phyloP scores from a whole-genome alignment of 2,329 filamentous ascomycete species.

The Cryphonectria naterciae region DNA sequence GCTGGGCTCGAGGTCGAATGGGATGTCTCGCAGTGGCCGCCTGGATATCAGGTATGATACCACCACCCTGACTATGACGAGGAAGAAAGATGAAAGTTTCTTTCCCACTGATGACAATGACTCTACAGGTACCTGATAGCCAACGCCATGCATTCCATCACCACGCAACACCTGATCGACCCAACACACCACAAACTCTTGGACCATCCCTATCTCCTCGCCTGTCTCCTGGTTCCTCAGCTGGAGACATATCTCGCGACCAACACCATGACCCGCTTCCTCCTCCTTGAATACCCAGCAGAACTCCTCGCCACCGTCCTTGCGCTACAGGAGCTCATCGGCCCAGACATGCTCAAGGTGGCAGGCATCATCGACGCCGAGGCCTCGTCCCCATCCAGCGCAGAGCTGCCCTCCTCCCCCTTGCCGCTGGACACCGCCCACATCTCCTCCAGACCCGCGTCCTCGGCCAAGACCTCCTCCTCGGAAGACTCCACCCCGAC shows the following conservation, averaged over 20 bases:
- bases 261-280: constrained; percentile 57
- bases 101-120: not conserved
- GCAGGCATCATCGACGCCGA: constrained; percentile 58
- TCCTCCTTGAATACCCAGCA: constrained; percentile 62
- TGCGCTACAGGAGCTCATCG: constrained; percentile 61
- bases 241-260: constrained; percentile 62
- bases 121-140: constrained; percentile 60
- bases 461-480: not conserved
- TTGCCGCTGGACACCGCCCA: not conserved
- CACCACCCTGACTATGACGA: not conserved
- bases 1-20: constrained; percentile 55
- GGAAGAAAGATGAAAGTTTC: too few species aligned
- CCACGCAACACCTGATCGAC: constrained; percentile 52
- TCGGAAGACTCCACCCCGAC: constrained; percentile 23
- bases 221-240: constrained; percentile 62
- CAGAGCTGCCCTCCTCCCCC: not conserved
- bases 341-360: constrained; percentile 60
- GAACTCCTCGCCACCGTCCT: constrained; percentile 61
- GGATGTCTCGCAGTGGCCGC: constrained; percentile 56
- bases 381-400: constrained; percentile 27
- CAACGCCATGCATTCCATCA: constrained; percentile 63
- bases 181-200: constrained; percentile 60
- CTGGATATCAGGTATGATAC: constrained; percentile 60
- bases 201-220: constrained; percentile 56
- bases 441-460: not conserved